Evolutionary conservation across 352 stramenopile species (phyloP), one percentile per base, ranked within the genome.

Genomic region (Phytopythium kandeliae): DNA sequence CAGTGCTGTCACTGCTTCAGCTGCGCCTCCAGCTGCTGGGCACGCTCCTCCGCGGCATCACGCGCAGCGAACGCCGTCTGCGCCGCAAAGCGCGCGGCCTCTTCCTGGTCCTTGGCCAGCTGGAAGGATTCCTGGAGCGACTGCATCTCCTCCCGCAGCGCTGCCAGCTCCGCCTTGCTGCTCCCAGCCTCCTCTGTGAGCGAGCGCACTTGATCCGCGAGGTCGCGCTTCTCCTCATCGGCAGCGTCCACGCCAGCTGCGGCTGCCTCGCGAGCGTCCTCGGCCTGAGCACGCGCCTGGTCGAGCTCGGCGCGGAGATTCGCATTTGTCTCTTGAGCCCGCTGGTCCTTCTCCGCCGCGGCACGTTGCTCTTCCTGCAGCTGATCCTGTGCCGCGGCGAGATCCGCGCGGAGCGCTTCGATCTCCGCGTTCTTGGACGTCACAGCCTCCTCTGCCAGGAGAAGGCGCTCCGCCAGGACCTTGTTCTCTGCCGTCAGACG

Each of bases 51-150:
- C 21, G 69, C 69, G 43, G 68, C 64, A 48, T 91, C 80, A 10
- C 78, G 72, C n/a, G 74, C 77, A 16, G 73, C 67, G 43, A 89
- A 89, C 15, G 80, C 78, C 19, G 74, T 56, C 49, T 89, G 78
- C n/a, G 78, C 80, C 21, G 80, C 67, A 60, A 79, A 88, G 25
- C 80, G 65, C 51, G 78, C 78, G 37, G 80, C 80, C 28, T 86
- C 78, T 35, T 87, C 80, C 47, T 72, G 86, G 48, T 92, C 80
- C 34, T 84, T 73, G 9, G 78, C 74, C 24, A 69, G 54, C 33
- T 76, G 62, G 36, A 75, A 47, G 40, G 65, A 60, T 38, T 72
- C 49, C 53, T 83, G 55, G 15, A 86, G 63, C 38, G 65, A 65
- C 51, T 71, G 58, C 13, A 82, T 53, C 25, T 78, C 57, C 37